These are phyloP conservation scores for Phytopythium delawarense DNA, from an alignment of 352 stramenopile genomes.

Conservation along the genomic window DNA sequence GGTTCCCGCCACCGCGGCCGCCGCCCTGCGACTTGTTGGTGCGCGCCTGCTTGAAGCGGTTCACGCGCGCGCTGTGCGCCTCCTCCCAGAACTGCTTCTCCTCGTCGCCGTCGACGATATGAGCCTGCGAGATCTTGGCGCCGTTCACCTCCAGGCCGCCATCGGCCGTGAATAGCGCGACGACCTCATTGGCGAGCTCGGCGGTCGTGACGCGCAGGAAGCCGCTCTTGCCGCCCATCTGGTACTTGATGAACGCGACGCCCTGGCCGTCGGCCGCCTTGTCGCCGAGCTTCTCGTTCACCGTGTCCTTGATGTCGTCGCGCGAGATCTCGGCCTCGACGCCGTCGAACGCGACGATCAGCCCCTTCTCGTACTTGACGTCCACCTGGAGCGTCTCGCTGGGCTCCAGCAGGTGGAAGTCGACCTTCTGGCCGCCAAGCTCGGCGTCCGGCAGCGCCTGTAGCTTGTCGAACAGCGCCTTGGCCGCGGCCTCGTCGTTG, in stretches of 20 bases:
- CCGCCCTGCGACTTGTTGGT: constrained; percentile 65
- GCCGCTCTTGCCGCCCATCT: constrained; percentile 68
- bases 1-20: constrained; percentile 28
- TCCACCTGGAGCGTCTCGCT: constrained; percentile 73
- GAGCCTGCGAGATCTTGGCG: constrained; percentile 50
- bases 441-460: constrained; percentile 45
- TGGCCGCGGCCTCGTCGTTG: constrained; percentile 34
- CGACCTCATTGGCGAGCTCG: constrained; percentile 59
- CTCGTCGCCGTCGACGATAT: constrained; percentile 63
- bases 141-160: constrained; percentile 68
- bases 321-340: constrained; percentile 77
- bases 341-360: constrained; percentile 82
- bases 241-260: constrained; percentile 86
- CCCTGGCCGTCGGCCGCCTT: constrained; percentile 53
- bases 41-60: constrained; percentile 78
- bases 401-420: constrained; percentile 69
- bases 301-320: constrained; percentile 82
- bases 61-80: constrained; percentile 58
- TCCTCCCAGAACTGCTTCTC: constrained; percentile 87
- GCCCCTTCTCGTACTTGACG: constrained; percentile 76
- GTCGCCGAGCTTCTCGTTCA: constrained; percentile 80
- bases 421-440: constrained; percentile 71
- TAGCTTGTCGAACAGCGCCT: constrained; percentile 72
- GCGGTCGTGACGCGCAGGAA: constrained; percentile 57
- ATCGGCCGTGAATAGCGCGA: constrained; percentile 48